Evolutionary conservation across 2,329 filamentous ascomycete species (phyloP).

Genomic region (Aspergillus fischeri): DNA sequence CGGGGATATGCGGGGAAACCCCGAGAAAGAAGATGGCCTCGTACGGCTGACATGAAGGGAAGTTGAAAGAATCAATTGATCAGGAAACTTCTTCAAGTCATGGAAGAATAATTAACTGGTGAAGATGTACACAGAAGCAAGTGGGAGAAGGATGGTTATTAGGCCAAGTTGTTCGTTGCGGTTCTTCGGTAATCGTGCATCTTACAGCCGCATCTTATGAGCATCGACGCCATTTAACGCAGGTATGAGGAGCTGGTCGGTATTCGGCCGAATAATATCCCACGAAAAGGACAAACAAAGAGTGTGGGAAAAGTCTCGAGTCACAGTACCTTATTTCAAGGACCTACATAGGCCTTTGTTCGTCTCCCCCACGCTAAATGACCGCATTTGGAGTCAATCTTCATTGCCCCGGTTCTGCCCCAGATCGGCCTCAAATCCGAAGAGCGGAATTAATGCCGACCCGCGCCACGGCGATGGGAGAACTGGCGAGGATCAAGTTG

Average conservation of each 20-base stretch:
- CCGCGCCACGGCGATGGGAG: no score
- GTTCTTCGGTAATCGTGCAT: background rate
- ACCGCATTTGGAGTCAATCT: background rate
- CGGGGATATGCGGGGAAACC: constrained; percentile 25
- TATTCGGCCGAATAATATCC: constrained; percentile 11
- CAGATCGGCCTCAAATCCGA: background rate
- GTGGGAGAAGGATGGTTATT: background rate
- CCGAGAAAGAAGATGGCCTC: constrained; percentile 17
- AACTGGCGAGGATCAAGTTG: no score
- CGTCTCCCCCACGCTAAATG: background rate
- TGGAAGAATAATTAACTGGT: background rate
- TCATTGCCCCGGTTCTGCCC: background rate
- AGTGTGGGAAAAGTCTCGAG: background rate
- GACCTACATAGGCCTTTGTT: background rate
- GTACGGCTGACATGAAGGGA: constrained; percentile 15
- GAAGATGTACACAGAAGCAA: background rate
- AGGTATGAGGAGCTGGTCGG: constrained; percentile 12
- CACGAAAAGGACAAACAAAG: background rate
- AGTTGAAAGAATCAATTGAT: background rate
- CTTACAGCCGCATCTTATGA: background rate
- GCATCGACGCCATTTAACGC: constrained; percentile 10
- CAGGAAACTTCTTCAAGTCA: background rate
- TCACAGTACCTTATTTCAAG: background rate
- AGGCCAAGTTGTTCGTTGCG: background rate
- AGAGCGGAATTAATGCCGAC: background rate